Percentiles rank a stretch among this genome's conserved stretches.
These are phyloP conservation scores for Ochromonas danica DNA, from an alignment of 108 stramenopile species.

Conservation along the genomic window DNA sequence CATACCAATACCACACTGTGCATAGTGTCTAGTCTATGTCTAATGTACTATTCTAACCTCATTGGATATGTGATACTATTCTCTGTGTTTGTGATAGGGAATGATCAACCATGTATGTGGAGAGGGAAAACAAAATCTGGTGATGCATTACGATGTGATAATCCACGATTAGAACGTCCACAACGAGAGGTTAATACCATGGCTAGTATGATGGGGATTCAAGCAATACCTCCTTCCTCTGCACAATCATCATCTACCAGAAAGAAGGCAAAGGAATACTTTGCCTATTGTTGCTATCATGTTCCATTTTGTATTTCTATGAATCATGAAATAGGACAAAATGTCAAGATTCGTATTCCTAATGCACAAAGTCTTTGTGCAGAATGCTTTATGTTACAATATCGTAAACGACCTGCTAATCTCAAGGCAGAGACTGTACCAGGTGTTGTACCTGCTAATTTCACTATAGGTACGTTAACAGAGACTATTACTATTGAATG, in stretches of 20 bases:
- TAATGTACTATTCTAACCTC: too few relatives aligned
- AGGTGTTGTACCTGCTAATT: constrained; percentile 4
- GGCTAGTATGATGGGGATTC: neutral
- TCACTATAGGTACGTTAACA: too few relatives aligned
- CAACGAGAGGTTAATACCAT: neutral
- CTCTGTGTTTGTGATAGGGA: too few relatives aligned
- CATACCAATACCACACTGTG: too few relatives aligned
- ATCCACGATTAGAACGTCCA: neutral
- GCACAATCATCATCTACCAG: too few relatives aligned
- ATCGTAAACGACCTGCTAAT: neutral
- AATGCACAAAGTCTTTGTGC: constrained; percentile 8
- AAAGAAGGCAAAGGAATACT: constrained; percentile 3
- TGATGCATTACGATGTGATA: neutral
- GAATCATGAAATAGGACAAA: neutral
- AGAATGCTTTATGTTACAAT: constrained; percentile 11
- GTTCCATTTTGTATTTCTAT: neutral
- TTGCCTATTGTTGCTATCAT: constrained; percentile 1
- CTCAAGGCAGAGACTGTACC: neutral
- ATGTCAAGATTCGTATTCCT: constrained; percentile 3
- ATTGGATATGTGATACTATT: too few relatives aligned
- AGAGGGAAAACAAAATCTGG: constrained; percentile 5
- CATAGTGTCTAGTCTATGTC: too few relatives aligned
- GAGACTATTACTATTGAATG: too few relatives aligned
- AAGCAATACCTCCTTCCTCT: neutral
- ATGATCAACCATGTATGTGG: neutral